These are phyloP conservation scores for Guyanaporus albipodus DNA, from an alignment of 768 basidiomycete genomes.

Conservation along the genomic window DNA sequence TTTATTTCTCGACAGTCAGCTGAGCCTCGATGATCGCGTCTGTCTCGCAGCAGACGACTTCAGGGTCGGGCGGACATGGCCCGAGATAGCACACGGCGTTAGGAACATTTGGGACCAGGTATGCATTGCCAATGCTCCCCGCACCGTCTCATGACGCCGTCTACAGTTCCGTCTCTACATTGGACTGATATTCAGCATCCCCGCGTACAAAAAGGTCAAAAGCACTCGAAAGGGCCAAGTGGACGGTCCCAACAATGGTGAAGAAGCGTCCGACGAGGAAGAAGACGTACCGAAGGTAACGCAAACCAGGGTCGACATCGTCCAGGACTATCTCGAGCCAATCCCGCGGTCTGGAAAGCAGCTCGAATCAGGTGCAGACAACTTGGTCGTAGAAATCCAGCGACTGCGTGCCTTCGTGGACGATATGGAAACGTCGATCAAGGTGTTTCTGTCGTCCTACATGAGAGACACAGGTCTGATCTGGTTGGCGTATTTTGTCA, in stretches of 20 bases:
- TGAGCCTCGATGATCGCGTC: conserved; percentile 20
- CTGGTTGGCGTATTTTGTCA: conserved; percentile 41
- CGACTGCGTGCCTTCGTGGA: conserved; percentile 50
- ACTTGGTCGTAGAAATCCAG: conserved; percentile 7
- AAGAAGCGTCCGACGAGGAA: conserved; percentile 29
- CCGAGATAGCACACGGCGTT: conserved; percentile 27
- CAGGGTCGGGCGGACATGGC: conserved; percentile 29
- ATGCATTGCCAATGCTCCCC: neutral
- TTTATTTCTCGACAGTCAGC: conserved; percentile 1
- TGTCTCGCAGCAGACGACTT: conserved; percentile 30
- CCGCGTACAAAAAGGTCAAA: conserved; percentile 30
- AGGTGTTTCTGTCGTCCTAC: conserved; percentile 67
- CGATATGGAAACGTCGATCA: conserved; percentile 56
- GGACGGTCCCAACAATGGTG: conserved; percentile 31
- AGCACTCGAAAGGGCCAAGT: conserved; percentile 14
- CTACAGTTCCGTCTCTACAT: conserved; percentile 31
- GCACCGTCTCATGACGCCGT: neutral
- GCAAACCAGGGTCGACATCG: conserved; percentile 19
- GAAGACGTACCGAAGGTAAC: conserved; percentile 20
- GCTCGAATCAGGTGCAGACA: conserved; percentile 20
- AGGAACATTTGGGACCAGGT: conserved; percentile 32
- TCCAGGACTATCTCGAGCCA: conserved; percentile 31
- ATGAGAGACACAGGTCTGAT: conserved; percentile 61
- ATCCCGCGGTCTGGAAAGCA: conserved; percentile 27
- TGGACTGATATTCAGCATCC: conserved; percentile 28